A percentile compares a stretch with the other conserved stretches of the same genome.
Evolutionary conservation across 1,139 yeast genomes (phyloP).

Genomic region (Ogataea hybrid): DNA sequence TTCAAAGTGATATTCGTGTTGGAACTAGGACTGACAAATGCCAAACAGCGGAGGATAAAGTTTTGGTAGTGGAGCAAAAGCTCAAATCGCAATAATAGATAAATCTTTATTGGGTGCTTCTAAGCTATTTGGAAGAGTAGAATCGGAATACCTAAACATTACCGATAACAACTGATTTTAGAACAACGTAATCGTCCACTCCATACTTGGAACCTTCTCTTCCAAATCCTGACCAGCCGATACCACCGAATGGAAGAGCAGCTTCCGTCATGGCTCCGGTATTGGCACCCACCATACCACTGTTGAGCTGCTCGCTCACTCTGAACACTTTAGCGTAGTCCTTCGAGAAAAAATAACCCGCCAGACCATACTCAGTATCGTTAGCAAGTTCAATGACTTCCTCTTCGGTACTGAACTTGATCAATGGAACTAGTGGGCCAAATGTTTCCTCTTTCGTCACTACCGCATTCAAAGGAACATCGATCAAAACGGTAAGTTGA

Average conservation of each 20-base stretch:
- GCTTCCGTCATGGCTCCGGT: constrained; percentile 75
- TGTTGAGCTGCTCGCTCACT: constrained; percentile 70
- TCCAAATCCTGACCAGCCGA: constrained; percentile 81
- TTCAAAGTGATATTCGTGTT: constrained; percentile 81
- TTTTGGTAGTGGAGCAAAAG: constrained; percentile 57
- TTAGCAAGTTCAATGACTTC: constrained; percentile 74
- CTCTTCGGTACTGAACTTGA: constrained; percentile 64
- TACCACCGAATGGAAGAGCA: constrained; percentile 78
- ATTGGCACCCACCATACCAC: constrained; percentile 82
- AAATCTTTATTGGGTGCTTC: too few relatives aligned
- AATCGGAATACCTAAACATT: constrained; percentile 1
- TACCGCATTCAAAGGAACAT: constrained; percentile 62
- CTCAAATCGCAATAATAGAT: constrained; percentile 29
- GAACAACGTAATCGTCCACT: constrained; percentile 66
- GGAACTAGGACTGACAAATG: constrained; percentile 73
- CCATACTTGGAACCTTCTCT: constrained; percentile 82
- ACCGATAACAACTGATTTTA: constrained; percentile 59
- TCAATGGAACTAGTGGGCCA: constrained; percentile 85
- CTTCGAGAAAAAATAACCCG: constrained; percentile 77
- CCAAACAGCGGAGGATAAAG: constrained; percentile 66
- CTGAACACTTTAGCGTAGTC: constrained; percentile 64
- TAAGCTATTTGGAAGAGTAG: neutral
- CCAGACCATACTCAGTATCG: constrained; percentile 69
- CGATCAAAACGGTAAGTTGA: constrained; percentile 69
- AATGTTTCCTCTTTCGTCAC: constrained; percentile 81